phyloP scores from a whole-genome alignment of 2,329 filamentous ascomycete genomes.

The Ophiobolus disseminans region DNA sequence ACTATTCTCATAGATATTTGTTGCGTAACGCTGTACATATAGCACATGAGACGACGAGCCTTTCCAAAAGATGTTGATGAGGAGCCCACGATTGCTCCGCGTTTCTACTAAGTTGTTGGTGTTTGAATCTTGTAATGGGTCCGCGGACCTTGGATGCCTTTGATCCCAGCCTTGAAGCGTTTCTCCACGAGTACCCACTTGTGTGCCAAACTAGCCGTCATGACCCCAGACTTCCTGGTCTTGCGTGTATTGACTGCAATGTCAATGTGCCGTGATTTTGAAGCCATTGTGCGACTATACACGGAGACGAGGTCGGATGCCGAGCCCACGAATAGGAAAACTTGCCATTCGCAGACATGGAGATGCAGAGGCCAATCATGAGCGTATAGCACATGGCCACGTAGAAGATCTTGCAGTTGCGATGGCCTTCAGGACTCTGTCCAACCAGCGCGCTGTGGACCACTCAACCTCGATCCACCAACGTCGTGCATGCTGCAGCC shows the following conservation, averaged over 20 bases:
- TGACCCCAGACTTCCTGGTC: no score
- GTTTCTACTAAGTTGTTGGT: no score
- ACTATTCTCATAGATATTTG: conserved; percentile 17
- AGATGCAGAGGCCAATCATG: conserved; percentile 26
- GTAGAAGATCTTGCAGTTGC: conserved; percentile 26
- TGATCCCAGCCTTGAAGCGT: no score
- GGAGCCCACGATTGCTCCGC: no score
- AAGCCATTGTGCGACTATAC: conserved; percentile 10
- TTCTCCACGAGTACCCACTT: no score
- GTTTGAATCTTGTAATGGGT: no score
- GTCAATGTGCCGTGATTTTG: no score
- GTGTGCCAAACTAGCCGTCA: no score
- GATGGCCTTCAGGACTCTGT: conserved; percentile 16
- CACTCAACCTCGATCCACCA: conserved; percentile 26
- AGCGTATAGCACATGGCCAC: conserved; percentile 22
- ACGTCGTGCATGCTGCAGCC: conserved; percentile 27
- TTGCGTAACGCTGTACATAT: conserved; percentile 24
- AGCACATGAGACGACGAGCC: not conserved
- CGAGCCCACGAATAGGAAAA: conserved; percentile 23
- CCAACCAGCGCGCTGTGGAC: conserved; percentile 29
- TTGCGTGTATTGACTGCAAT: no score
- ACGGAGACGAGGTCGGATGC: conserved; percentile 9
- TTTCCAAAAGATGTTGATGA: no score
- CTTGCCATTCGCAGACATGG: conserved; percentile 12
- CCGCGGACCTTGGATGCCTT: no score